These are phyloP conservation scores for Candida ponderosae DNA, from an alignment of 805 yeast species.

Conservation along the genomic window DNA sequence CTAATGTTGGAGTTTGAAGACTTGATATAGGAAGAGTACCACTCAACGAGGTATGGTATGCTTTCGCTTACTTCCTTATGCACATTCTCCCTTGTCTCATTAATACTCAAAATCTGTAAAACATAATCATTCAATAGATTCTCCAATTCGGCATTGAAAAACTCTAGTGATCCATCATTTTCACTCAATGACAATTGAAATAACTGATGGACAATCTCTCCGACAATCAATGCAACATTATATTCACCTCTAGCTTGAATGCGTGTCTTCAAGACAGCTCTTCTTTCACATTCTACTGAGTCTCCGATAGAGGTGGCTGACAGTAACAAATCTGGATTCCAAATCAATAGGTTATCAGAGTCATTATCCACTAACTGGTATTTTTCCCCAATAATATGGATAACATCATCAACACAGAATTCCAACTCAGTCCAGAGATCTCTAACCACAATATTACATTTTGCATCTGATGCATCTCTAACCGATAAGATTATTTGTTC, in stretches of 20 bases:
- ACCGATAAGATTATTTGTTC: conserved; percentile 52
- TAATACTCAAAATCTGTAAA: conserved; percentile 48
- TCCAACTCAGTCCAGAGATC: conserved; percentile 53
- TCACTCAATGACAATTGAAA: conserved; percentile 45
- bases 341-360: conserved; percentile 53
- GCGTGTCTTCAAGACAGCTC: conserved; percentile 52
- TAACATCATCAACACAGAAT: conserved; percentile 42
- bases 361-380: conserved; percentile 41
- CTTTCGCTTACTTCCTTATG: conserved; percentile 37
- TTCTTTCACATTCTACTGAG: conserved; percentile 65
- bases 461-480: conserved; percentile 24
- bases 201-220: conserved; percentile 72
- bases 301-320: conserved; percentile 81
- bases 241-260: conserved; percentile 58
- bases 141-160: conserved; percentile 27
- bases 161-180: conserved; percentile 19
- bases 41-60: conserved; percentile 40
- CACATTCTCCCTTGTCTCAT: conserved; percentile 38
- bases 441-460: conserved; percentile 41
- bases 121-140: conserved; percentile 32
- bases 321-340: conserved; percentile 77
- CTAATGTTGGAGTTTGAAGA: conserved; percentile 12
- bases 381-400: conserved; percentile 48
- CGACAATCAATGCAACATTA: conserved; percentile 63
- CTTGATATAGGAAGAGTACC: conserved; percentile 42